A percentile compares a stretch with the other conserved stretches of the same genome.
phyloP scores from a whole-genome alignment of 345 rosid genomes.

The Euphorbia peplus region DNA sequence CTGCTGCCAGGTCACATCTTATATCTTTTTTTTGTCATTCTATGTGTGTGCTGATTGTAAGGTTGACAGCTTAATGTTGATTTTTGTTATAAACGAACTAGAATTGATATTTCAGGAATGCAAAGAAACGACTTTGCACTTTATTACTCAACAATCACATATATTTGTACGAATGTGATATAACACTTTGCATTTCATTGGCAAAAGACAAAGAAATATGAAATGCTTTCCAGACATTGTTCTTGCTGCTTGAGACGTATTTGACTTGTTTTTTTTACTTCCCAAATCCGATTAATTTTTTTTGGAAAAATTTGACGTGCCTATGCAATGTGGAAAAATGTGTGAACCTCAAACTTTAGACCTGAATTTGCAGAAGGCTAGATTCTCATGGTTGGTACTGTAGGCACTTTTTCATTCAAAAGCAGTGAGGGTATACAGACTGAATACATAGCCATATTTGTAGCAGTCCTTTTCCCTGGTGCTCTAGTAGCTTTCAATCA shows the following conservation, averaged over 20 bases:
- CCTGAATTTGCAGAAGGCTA: slow-evolving; percentile 15
- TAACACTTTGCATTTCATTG: neutral
- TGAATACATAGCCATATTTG: slow-evolving; percentile 76
- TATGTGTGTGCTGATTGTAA: neutral
- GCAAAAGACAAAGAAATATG: neutral
- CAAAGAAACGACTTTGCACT: neutral
- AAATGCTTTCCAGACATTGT: neutral
- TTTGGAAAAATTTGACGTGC: neutral
- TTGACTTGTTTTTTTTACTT: neutral
- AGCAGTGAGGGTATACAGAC: slow-evolving; percentile 83
- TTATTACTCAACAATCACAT: neutral
- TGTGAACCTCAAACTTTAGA: slow-evolving; percentile 14
- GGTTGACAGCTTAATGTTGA: neutral
- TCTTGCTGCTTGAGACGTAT: neutral
- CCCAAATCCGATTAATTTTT: neutral
- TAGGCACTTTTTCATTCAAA: slow-evolving; percentile 44
- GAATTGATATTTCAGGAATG: neutral
- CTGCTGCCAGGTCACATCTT: slow-evolving; percentile 71
- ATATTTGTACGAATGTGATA: neutral
- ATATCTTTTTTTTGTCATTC: no score
- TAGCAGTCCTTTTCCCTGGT: slow-evolving; percentile 87
- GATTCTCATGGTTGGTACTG: slow-evolving; percentile 30
- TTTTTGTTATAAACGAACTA: neutral
- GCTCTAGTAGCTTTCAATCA: slow-evolving; percentile 81
- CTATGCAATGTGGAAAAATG: slow-evolving; percentile 5